phyloP scores from a whole-genome alignment of 2,329 filamentous ascomycete species.

The Calonectria hongkongensis region DNA sequence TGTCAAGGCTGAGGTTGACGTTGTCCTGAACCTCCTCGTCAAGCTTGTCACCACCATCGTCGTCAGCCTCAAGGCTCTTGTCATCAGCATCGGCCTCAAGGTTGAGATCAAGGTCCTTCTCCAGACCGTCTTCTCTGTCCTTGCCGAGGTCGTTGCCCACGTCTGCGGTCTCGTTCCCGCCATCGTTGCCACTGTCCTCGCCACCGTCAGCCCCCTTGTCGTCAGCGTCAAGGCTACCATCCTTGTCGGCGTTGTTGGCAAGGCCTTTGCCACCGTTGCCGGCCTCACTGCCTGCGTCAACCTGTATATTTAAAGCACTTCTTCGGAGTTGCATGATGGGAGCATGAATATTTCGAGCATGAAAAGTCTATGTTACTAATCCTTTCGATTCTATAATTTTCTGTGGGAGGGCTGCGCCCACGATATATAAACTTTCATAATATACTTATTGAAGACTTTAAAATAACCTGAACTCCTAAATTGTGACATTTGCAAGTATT shows the following conservation, averaged over 20 bases:
- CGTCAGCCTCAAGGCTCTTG: background rate
- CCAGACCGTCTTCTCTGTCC: background rate
- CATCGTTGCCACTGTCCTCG: background rate
- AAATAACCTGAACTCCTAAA: too few species aligned
- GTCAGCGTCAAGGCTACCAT: background rate
- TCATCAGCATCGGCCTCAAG: background rate
- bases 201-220: background rate
- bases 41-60: background rate
- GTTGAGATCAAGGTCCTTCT: background rate
- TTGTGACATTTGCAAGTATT: too few species aligned
- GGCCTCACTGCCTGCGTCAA: conserved; percentile 1
- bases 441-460: too few species aligned
- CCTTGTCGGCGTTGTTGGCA: background rate
- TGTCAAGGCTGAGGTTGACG: conserved; percentile 1
- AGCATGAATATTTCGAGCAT: background rate
- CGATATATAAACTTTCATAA: too few species aligned
- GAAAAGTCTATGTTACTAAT: background rate
- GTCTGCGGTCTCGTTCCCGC: conserved; percentile 1
- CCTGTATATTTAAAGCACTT: background rate
- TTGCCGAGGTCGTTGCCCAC: background rate
- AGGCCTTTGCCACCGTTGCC: background rate
- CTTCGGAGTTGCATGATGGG: background rate
- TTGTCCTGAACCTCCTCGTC: background rate
- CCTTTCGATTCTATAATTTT: background rate
- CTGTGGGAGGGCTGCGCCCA: background rate